Percentiles rank a stretch among this genome's conserved stretches.
Evolutionary conservation across 345 rosid species (phyloP).

Genomic region (Raphanus sativus): DNA sequence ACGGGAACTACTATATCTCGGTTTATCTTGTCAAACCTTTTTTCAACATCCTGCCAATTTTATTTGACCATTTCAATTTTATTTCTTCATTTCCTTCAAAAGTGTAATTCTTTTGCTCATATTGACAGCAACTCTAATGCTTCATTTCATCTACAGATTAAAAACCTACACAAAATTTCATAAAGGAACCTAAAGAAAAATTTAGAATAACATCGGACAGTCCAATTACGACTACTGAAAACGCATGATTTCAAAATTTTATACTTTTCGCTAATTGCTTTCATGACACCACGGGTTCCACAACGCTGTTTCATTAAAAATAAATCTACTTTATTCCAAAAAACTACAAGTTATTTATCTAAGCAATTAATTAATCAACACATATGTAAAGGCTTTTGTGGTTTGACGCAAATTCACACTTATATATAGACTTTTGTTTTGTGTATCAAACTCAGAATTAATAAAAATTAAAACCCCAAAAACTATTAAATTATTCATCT

Average conservation of each 20-base stretch:
- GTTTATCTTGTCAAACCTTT: neutral
- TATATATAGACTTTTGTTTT: neutral
- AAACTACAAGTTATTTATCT: neutral
- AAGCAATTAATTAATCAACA: neutral
- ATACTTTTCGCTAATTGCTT: neutral
- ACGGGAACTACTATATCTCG: neutral
- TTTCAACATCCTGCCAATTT: neutral
- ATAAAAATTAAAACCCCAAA: neutral
- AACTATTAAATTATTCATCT: neutral
- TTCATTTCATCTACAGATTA: neutral
- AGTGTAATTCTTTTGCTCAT: neutral
- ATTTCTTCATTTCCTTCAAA: neutral
- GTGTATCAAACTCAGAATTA: neutral
- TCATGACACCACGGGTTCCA: neutral
- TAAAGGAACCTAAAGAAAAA: neutral
- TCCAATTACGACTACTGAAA: neutral
- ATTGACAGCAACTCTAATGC: neutral
- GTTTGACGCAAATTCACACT: neutral
- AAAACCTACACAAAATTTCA: neutral
- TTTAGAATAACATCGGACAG: neutral
- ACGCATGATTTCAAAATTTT: conserved; percentile 6
- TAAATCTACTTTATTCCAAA: neutral
- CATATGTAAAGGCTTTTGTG: neutral
- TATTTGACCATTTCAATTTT: neutral
- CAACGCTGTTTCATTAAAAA: neutral